phyloP scores from a whole-genome alignment of 2,329 filamentous ascomycete genomes.

The Venturia nashicola region DNA sequence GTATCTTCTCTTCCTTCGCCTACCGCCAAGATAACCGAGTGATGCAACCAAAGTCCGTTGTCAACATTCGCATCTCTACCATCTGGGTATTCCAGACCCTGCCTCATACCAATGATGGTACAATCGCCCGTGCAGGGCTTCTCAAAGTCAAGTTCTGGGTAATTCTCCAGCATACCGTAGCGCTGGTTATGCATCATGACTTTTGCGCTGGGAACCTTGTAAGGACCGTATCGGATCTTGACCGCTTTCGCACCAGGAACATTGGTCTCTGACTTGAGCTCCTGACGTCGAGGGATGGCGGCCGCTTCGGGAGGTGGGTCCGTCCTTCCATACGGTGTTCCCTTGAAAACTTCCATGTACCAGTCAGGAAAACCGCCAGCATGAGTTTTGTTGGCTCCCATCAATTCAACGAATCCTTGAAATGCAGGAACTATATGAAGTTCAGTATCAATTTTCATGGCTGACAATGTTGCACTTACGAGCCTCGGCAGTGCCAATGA shows the following conservation, averaged over 20 bases:
- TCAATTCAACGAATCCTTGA: neutral
- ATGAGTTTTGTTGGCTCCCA: neutral
- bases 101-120: conserved; percentile 6
- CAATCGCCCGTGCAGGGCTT: conserved; percentile 6
- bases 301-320: neutral
- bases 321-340: neutral
- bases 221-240: conserved; percentile 10
- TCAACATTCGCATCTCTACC: conserved; percentile 5
- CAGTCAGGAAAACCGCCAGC: neutral
- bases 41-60: conserved; percentile 7
- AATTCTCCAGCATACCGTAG: conserved; percentile 5
- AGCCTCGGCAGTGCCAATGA: neutral
- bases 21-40: conserved; percentile 4
- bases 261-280: neutral
- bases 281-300: neutral
- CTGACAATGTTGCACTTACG: neutral
- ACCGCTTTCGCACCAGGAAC: conserved; percentile 7
- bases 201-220: conserved; percentile 4
- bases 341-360: neutral
- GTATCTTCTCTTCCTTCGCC: conserved; percentile 5
- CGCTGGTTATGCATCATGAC: neutral
- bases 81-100: conserved; percentile 6
- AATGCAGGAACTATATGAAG: neutral
- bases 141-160: neutral
- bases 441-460: neutral